Evolutionary conservation across 495 filamentous ascomycete genomes (phyloP).

Genomic region (Immersiella caudata): DNA sequence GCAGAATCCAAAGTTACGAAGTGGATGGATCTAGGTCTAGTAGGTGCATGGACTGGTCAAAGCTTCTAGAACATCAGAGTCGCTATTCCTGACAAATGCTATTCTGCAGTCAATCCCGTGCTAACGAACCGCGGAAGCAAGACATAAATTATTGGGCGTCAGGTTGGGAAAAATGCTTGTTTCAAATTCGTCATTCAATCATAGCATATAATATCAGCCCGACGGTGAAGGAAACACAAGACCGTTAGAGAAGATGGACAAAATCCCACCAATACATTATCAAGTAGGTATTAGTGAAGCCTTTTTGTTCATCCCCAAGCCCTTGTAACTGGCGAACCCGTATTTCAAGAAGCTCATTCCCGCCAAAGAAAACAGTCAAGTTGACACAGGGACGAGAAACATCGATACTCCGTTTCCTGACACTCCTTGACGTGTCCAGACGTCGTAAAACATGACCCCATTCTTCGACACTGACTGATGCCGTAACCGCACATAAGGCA

Average conservation of each 20-base stretch:
- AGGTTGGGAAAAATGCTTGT: conserved; percentile 3
- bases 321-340: background rate
- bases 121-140: background rate
- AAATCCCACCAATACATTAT: conserved; percentile 1
- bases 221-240: conserved; percentile 2
- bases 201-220: conserved; percentile 16
- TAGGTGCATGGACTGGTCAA: conserved; percentile 5
- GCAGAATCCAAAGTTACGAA: background rate
- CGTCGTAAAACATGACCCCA: conserved; percentile 13
- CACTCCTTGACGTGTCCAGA: conserved; percentile 15
- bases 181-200: conserved; percentile 33
- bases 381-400: background rate
- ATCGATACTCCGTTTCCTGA: conserved; percentile 3
- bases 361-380: background rate
- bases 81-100: conserved; percentile 12
- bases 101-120: too few species aligned
- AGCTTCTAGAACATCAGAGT: conserved; percentile 19
- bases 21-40: background rate
- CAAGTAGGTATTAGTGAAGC: background rate
- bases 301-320: conserved; percentile 5
- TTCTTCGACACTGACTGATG: background rate
- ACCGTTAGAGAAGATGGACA: background rate
- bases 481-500: background rate
- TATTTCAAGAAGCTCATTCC: background rate
- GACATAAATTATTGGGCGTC: background rate